These are phyloP conservation scores for Actinomucor elegans DNA, from an alignment of 371 early-diverging fungal species.

Conservation along the genomic window DNA sequence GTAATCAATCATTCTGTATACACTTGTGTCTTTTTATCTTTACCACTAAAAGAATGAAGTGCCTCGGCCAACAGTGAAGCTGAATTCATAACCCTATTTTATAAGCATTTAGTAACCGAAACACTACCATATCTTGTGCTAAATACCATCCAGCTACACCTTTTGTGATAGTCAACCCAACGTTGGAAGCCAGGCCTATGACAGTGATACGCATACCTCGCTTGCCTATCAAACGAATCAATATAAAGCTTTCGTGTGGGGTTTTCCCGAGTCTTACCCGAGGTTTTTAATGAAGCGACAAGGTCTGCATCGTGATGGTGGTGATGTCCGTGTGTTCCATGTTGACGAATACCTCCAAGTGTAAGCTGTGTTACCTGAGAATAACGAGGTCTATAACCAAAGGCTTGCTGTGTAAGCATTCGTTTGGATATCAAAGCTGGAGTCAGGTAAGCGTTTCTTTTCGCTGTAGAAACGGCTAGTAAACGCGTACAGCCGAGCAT, in stretches of 20 bases:
- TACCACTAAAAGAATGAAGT: constrained; percentile 66
- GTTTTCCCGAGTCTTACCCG: constrained; percentile 8
- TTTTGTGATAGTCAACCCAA: constrained; percentile 65
- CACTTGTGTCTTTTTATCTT: background rate
- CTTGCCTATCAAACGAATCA: constrained; percentile 25
- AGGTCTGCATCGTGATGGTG: constrained; percentile 26
- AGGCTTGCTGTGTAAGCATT: background rate
- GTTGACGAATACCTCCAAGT: constrained; percentile 12
- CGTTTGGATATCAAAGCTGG: background rate
- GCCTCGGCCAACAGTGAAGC: constrained; percentile 72
- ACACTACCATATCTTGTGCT: background rate
- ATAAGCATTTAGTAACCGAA: no score
- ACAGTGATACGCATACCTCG: constrained; percentile 64
- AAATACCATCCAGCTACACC: constrained; percentile 66
- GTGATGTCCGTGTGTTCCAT: constrained; percentile 18
- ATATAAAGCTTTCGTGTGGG: background rate
- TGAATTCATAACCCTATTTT: constrained; percentile 62
- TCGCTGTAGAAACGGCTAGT: background rate
- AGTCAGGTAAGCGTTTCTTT: background rate
- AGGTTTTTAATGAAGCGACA: constrained; percentile 14
- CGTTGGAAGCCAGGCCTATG: constrained; percentile 64
- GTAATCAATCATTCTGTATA: no score
- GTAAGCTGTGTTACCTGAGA: background rate
- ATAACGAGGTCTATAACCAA: background rate
- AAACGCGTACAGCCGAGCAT: background rate